These are phyloP conservation scores for Pouteria campechiana DNA, from an alignment of 179 eudicot species.

Conservation along the genomic window DNA sequence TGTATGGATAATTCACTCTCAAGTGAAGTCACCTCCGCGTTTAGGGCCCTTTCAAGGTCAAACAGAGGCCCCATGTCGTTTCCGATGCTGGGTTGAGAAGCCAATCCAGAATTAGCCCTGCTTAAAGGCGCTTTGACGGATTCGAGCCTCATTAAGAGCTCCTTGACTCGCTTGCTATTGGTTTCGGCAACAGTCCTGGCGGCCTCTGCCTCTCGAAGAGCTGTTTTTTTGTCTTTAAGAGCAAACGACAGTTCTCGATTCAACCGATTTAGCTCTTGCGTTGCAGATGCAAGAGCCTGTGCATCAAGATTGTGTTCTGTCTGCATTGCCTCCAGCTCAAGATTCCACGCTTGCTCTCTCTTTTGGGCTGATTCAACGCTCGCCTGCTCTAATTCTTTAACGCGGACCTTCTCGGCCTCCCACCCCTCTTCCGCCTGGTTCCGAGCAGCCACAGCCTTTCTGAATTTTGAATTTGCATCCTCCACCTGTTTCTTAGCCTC, in stretches of 20 bases:
- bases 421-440: conserved; percentile 71
- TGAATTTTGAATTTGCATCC: conserved; percentile 71
- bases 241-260: conserved; percentile 59
- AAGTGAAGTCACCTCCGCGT: conserved; percentile 34
- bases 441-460: conserved; percentile 73
- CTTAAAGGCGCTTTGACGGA: conserved; percentile 41
- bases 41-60: conserved; percentile 43
- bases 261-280: conserved; percentile 59
- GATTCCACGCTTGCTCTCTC: conserved; percentile 75
- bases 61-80: conserved; percentile 37
- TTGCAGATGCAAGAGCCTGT: conserved; percentile 51
- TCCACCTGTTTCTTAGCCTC: conserved; percentile 64
- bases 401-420: conserved; percentile 81
- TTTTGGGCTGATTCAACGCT: conserved; percentile 64
- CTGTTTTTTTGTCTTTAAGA: conserved; percentile 58
- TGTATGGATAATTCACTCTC: conserved; percentile 55
- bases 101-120: too few species aligned
- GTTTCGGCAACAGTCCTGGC: conserved; percentile 74
- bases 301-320: conserved; percentile 65
- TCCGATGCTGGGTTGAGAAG: conserved; percentile 52
- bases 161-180: conserved; percentile 58
- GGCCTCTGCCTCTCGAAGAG: conserved; percentile 78
- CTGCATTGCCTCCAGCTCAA: conserved; percentile 55
- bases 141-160: conserved; percentile 59
- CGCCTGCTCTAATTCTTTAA: conserved; percentile 79